Evolutionary conservation across 495 filamentous ascomycete genomes (phyloP).

Genomic region (Neurospora africana): DNA sequence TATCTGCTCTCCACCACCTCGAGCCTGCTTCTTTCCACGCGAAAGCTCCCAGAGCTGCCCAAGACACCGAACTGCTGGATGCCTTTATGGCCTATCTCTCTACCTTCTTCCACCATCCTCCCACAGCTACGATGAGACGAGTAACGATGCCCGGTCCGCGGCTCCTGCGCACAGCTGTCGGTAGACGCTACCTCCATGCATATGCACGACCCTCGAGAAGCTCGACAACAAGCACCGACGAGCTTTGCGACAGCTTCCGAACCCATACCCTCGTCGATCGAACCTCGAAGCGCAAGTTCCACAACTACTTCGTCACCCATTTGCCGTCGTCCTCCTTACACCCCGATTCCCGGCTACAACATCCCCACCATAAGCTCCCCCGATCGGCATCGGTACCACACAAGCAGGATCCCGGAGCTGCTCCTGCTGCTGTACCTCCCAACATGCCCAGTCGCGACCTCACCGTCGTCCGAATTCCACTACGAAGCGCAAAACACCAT

Average conservation of each 20-base stretch:
- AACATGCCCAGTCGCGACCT: conserved; percentile 60
- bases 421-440: conserved; percentile 46
- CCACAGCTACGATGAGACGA: conserved; percentile 1
- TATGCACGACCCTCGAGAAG: conserved; percentile 2
- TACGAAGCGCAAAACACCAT: conserved; percentile 90
- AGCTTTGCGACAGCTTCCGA: conserved; percentile 1
- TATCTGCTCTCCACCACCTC: not conserved
- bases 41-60: not conserved
- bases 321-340: conserved; percentile 87
- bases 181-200: conserved; percentile 10
- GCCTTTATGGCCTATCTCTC: conserved; percentile 37
- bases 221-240: conserved; percentile 1
- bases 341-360: conserved; percentile 59
- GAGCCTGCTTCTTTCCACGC: conserved; percentile 1
- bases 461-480: conserved; percentile 95
- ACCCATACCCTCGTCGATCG: conserved; percentile 1
- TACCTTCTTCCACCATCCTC: conserved; percentile 32
- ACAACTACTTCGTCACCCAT: conserved; percentile 95
- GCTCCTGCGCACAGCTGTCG: conserved; percentile 6
- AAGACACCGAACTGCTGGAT: conserved; percentile 18
- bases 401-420: conserved; percentile 39
- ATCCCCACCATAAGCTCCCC: conserved; percentile 71
- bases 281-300: conserved; percentile 52
- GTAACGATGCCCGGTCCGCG: conserved; percentile 8
- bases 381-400: conserved; percentile 77